phyloP scores from a whole-genome alignment of 352 stramenopile species.

The Phytophthora uliginosa region DNA sequence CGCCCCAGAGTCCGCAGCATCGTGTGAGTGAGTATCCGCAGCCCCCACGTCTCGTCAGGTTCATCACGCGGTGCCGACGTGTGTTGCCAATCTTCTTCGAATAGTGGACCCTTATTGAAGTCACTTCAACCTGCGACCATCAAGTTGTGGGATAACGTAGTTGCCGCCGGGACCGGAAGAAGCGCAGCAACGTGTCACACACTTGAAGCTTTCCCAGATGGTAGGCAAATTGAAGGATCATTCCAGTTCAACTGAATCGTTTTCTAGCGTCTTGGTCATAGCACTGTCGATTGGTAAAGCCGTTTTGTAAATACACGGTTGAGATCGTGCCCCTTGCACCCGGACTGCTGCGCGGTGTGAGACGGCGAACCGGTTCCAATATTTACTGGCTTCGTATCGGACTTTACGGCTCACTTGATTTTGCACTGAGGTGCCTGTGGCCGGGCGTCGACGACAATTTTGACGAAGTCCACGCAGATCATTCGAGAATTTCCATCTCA shows the following conservation, averaged over 20 bases:
- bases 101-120: constrained; percentile 6
- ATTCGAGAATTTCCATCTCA: constrained; percentile 10
- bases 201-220: background rate
- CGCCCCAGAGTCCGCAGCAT: constrained; percentile 24
- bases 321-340: background rate
- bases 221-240: background rate
- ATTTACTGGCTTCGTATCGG: background rate
- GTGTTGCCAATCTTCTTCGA: constrained; percentile 5
- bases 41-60: constrained; percentile 6
- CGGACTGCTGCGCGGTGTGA: background rate
- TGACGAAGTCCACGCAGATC: background rate
- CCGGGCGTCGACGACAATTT: background rate
- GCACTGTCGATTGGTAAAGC: background rate
- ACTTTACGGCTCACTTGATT: constrained; percentile 1
- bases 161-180: background rate
- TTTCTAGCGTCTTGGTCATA: background rate
- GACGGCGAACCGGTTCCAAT: background rate
- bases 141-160: background rate
- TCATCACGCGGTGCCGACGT: constrained; percentile 1
- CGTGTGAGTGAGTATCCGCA: background rate
- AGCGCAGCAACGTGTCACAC: background rate
- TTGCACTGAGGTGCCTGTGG: background rate
- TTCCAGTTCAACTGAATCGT: background rate
- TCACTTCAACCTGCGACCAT: constrained; percentile 1
- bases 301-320: background rate